Conservation (phyloP, 1,284 basidiomycete genomes). For the Marasmius oreades region DNA sequence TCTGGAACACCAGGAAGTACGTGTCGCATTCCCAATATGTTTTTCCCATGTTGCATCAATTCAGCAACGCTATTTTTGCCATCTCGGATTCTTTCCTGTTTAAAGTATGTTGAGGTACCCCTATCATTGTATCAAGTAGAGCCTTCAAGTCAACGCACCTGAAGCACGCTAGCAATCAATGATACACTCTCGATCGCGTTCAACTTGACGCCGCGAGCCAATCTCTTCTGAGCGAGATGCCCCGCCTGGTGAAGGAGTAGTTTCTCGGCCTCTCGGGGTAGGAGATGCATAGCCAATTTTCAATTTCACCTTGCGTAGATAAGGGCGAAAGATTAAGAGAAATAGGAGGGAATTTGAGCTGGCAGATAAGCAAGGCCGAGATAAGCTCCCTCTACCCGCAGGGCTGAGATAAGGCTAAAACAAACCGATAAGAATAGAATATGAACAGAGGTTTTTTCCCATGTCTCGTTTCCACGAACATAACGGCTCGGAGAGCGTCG, state of each 20-base stretch:
- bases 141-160: constrained; percentile 46
- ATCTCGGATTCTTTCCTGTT: constrained; percentile 85
- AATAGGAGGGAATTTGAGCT: no score
- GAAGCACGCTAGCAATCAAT: constrained; percentile 87
- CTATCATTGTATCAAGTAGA: not conserved
- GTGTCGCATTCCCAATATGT: constrained; percentile 84
- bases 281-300: constrained; percentile 36
- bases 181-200: constrained; percentile 89
- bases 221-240: constrained; percentile 87
- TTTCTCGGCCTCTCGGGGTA: constrained; percentile 49
- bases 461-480: no score
- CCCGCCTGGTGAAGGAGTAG: constrained; percentile 68
- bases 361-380: no score
- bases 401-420: no score
- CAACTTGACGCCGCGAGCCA: constrained; percentile 85
- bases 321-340: no score
- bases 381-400: no score
- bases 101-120: no score
- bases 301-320: no score
- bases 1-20: constrained; percentile 78
- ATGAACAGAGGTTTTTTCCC: no score
- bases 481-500: no score
- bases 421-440: no score
- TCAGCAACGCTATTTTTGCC: constrained; percentile 85
- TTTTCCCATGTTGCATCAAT: constrained; percentile 91